Evolutionary conservation across 805 yeast species (phyloP).

Genomic region (Brettanomyces naardenensis): DNA sequence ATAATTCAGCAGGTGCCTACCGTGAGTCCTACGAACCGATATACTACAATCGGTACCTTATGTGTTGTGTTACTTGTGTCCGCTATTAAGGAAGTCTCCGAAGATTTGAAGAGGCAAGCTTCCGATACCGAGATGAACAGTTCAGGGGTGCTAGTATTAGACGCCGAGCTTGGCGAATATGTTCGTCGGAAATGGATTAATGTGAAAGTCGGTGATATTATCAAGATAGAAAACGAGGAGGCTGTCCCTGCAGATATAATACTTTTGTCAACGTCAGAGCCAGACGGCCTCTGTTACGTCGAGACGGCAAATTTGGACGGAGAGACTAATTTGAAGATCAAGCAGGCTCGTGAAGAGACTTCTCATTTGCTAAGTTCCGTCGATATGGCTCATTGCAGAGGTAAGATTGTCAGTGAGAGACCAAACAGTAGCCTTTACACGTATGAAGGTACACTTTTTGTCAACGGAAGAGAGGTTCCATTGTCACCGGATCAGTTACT

Average conservation of each 20-base stretch:
- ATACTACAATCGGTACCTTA: constrained; percentile 90
- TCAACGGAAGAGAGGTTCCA: constrained; percentile 56
- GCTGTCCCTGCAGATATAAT: constrained; percentile 92
- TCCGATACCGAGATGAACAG: constrained; percentile 84
- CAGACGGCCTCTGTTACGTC: constrained; percentile 94
- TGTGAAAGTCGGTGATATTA: constrained; percentile 85
- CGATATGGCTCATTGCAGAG: constrained; percentile 45
- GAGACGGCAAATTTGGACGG: constrained; percentile 98
- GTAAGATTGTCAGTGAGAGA: constrained; percentile 71
- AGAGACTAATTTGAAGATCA: constrained; percentile 92
- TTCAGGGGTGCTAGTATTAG: constrained; percentile 63
- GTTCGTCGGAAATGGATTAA: constrained; percentile 71
- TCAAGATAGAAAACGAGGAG: constrained; percentile 77
- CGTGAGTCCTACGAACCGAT: constrained; percentile 93
- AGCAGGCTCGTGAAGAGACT: constrained; percentile 65
- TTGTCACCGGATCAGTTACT: constrained; percentile 86
- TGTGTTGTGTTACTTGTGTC: constrained; percentile 80
- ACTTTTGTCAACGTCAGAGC: constrained; percentile 85
- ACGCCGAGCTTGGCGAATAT: constrained; percentile 52
- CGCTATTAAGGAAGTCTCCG: constrained; percentile 84
- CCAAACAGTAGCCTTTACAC: constrained; percentile 94
- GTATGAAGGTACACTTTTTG: constrained; percentile 76
- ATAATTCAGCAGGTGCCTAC: constrained; percentile 94
- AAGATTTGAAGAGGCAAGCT: constrained; percentile 78
- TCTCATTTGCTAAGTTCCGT: constrained; percentile 59